phyloP scores from a whole-genome alignment of 352 stramenopile genomes.

The Pythium phragmiticola region DNA sequence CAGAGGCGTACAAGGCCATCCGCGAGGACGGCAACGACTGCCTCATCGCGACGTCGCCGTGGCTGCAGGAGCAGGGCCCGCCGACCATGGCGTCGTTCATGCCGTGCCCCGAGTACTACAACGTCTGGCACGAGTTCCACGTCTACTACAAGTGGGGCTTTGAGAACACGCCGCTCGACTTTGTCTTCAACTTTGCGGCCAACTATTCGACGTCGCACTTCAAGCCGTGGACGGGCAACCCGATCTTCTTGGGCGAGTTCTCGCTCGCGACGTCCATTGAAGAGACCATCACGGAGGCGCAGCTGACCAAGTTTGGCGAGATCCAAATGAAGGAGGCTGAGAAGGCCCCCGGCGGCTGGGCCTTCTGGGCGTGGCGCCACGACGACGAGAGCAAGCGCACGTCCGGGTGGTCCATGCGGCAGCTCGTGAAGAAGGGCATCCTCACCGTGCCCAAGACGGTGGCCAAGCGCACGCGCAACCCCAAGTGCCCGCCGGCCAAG shows the following conservation, averaged over 20 bases:
- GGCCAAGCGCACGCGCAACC: conserved; percentile 13
- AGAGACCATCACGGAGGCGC: conserved; percentile 34
- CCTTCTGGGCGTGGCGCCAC: conserved; percentile 30
- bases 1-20: conserved; percentile 48
- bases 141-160: conserved; percentile 58
- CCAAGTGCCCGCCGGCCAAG: conserved; percentile 21
- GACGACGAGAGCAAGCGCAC: conserved; percentile 21
- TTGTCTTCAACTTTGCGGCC: conserved; percentile 18
- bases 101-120: conserved; percentile 34
- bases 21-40: conserved; percentile 53
- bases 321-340: conserved; percentile 35
- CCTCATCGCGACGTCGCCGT: conserved; percentile 46
- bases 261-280: conserved; percentile 36
- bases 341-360: conserved; percentile 21
- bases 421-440: conserved; percentile 24
- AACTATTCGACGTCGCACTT: conserved; percentile 24
- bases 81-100: conserved; percentile 36
- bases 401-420: conserved; percentile 29
- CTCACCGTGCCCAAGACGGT: conserved; percentile 12
- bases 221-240: conserved; percentile 29
- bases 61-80: conserved; percentile 43
- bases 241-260: conserved; percentile 60
- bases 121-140: conserved; percentile 64
- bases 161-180: conserved; percentile 23
- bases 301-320: conserved; percentile 26